phyloP scores from a whole-genome alignment of 2,329 filamentous ascomycete species.

The Sporothrix pallida region DNA sequence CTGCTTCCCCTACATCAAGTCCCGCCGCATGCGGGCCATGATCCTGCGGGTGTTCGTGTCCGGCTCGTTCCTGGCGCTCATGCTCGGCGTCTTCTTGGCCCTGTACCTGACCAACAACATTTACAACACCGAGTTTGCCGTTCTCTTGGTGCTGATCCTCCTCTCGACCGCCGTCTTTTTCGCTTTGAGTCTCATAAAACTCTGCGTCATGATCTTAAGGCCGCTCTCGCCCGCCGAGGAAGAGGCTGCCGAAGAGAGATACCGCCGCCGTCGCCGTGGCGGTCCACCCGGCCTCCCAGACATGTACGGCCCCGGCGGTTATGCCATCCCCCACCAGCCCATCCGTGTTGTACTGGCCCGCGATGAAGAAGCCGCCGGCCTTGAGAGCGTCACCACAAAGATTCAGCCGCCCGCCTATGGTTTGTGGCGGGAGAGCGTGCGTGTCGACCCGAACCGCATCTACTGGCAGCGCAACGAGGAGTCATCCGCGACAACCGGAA shows the following conservation, averaged over 20 bases:
- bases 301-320: constrained; percentile 64
- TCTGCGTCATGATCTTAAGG: constrained; percentile 69
- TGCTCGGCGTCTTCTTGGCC: constrained; percentile 71
- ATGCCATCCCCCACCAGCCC: constrained; percentile 71
- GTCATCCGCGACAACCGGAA: constrained; percentile 34
- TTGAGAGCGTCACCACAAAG: constrained; percentile 61
- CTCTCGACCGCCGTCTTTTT: constrained; percentile 78
- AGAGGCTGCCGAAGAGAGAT: constrained; percentile 44
- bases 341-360: constrained; percentile 77
- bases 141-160: constrained; percentile 79
- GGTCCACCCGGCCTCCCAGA: constrained; percentile 45
- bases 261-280: constrained; percentile 36
- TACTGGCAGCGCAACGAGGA: constrained; percentile 75
- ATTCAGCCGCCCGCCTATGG: constrained; percentile 82
- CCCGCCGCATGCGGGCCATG: constrained; percentile 59
- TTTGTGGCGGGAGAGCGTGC: constrained; percentile 81
- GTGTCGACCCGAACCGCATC: constrained; percentile 79
- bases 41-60: constrained; percentile 69
- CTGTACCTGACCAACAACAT: constrained; percentile 70
- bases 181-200: constrained; percentile 75
- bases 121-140: constrained; percentile 73
- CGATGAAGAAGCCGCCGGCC: constrained; percentile 71
- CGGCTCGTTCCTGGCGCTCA: constrained; percentile 63
- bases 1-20: constrained; percentile 63
- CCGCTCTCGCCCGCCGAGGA: constrained; percentile 46